Evolutionary conservation across 495 filamentous ascomycete species (phyloP).

Genomic region (Cenococcum geophilum): DNA sequence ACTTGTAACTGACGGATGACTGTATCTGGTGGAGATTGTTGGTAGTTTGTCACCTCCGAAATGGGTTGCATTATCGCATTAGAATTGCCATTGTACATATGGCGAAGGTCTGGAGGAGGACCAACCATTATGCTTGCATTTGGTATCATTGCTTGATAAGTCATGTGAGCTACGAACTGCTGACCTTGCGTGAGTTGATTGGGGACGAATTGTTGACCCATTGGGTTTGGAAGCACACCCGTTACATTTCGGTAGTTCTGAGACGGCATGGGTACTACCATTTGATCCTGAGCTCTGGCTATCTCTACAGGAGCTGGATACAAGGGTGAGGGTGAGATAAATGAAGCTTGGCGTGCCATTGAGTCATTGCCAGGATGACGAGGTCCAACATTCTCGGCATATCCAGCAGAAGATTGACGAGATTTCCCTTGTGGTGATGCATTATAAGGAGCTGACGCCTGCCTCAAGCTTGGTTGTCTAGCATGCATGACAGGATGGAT

Average conservation of each 20-base stretch:
- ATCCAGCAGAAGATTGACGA: background rate
- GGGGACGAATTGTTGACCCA: background rate
- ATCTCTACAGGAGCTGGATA: background rate
- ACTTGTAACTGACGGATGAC: too few species aligned
- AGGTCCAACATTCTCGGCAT: background rate
- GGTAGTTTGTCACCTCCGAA: background rate
- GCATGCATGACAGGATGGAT: too few species aligned
- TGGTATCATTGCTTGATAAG: background rate
- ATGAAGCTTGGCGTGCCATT: background rate
- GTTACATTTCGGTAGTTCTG: background rate
- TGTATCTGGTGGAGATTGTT: background rate
- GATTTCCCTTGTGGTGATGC: background rate
- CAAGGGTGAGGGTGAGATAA: background rate
- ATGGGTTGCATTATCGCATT: background rate
- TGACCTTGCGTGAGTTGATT: background rate
- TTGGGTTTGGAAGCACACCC: background rate
- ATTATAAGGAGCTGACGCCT: background rate
- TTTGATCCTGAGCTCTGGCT: background rate
- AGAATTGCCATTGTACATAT: background rate
- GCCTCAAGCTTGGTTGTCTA: background rate
- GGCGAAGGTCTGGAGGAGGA: background rate
- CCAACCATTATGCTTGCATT: constrained; percentile 1
- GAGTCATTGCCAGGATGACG: background rate
- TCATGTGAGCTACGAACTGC: background rate
- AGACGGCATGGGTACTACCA: background rate